Percentiles rank a stretch among this genome's conserved stretches.
These are phyloP conservation scores for Acer negundo DNA, from an alignment of 345 rosid species.

Conservation along the genomic window DNA sequence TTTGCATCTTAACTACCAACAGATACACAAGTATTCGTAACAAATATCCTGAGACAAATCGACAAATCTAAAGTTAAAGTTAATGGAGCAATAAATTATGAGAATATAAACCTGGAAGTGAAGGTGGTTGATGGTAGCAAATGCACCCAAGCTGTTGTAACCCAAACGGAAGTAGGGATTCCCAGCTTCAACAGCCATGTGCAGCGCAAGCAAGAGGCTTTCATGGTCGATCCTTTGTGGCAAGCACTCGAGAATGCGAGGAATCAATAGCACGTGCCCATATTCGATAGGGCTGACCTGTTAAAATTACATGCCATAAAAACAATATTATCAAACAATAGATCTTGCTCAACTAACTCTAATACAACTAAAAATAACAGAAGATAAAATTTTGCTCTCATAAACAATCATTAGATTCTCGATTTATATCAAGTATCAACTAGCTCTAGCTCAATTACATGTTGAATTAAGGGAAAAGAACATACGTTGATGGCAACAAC, in stretches of 20 bases:
- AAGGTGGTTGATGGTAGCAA: slow-evolving; percentile 97
- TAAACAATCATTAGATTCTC: neutral
- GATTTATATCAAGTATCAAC: neutral
- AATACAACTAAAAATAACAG: neutral
- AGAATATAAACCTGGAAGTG: slow-evolving; percentile 80
- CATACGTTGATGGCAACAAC: slow-evolving; percentile 91
- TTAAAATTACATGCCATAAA: neutral
- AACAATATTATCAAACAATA: neutral
- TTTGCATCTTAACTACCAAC: neutral
- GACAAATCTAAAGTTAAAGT: neutral
- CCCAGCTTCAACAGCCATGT: slow-evolving; percentile 83
- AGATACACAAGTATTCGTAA: neutral
- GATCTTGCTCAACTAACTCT: neutral
- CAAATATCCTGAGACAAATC: neutral
- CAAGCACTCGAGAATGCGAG: slow-evolving; percentile 78
- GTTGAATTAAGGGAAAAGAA: neutral
- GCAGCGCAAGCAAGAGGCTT: slow-evolving; percentile 79
- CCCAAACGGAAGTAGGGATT: slow-evolving; percentile 87
- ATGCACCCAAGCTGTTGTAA: slow-evolving; percentile 96
- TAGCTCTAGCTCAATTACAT: neutral
- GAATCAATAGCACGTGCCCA: slow-evolving; percentile 92
- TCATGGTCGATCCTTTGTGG: slow-evolving; percentile 93
- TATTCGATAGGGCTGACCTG: slow-evolving; percentile 99
- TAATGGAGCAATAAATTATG: neutral
- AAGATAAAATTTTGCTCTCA: slow-evolving; percentile 28